Evolutionary conservation across 441 rosid species (phyloP).

Genomic region (Biscutella auriculata): DNA sequence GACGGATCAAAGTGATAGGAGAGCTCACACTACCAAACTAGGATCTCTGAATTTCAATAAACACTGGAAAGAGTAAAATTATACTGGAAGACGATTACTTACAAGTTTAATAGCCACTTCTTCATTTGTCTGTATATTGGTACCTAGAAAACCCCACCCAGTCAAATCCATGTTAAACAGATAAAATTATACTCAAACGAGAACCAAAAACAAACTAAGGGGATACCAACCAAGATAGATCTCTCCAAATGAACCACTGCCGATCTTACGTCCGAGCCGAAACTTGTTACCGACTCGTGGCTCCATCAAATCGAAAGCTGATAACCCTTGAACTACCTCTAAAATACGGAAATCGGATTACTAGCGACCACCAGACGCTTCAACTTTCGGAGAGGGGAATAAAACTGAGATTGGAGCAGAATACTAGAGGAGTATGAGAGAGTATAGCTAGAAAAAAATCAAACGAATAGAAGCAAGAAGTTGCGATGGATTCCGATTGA

Average conservation of each 20-base stretch:
- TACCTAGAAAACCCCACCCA: constrained; percentile 21
- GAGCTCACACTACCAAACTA: neutral
- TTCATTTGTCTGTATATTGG: constrained; percentile 36
- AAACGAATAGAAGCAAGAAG: neutral
- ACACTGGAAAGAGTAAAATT: neutral
- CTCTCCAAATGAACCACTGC: constrained; percentile 32
- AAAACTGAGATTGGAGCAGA: constrained; percentile 1
- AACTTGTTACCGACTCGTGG: constrained; percentile 30
- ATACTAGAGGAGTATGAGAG: neutral
- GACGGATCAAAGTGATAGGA: neutral
- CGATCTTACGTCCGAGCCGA: constrained; percentile 28
- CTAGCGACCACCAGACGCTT: neutral
- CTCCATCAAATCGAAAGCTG: constrained; percentile 22
- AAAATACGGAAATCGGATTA: constrained; percentile 1
- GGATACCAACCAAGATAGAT: constrained; percentile 27
- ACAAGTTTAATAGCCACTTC: constrained; percentile 47
- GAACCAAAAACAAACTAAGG: neutral
- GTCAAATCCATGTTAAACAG: neutral
- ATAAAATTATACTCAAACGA: neutral
- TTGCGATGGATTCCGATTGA: constrained; percentile 19
- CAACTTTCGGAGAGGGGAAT: neutral
- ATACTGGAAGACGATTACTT: constrained; percentile 7
- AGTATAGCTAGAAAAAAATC: neutral
- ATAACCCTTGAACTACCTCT: constrained; percentile 1
- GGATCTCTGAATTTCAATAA: neutral